Evolutionary conservation across 441 rosid species (phyloP), one percentile per base, ranked within the genome.

Genomic region (Melastoma candidum): DNA sequence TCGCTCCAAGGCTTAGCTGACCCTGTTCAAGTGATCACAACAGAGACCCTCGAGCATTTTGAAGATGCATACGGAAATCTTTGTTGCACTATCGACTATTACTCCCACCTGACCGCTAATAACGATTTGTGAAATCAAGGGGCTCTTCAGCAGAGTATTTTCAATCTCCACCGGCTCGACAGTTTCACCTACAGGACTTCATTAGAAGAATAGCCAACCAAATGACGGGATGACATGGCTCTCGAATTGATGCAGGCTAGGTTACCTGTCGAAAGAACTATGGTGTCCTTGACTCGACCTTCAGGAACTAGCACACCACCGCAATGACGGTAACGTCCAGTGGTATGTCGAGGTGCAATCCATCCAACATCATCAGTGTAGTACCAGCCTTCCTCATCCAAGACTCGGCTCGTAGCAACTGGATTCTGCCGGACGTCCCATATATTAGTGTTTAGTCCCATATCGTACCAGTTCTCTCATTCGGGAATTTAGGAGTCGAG

Each of bases 211-310:
- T 29, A 29, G 7, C 36, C 36, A 29, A 29, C 36, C 36, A 29
- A 29, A 29, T 29, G 7, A 29, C 5, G 7, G 36, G 36, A 29
- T 29, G 5, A 29, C 7, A 6, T 6, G 36, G 36, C 36, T 29
- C 36, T 29, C 7, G 36, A 29, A 29, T 29, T 6, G 36, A 29
- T 6, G 7, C 5, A 3, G 36, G 3, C 0, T 3, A 29, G 7
- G 36, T 29, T 76, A 92, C 98, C 98, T 56, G 98, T 84, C 27
- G 87, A 83, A 58, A 93, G 95, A 48, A 93, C 98, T 61, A 93
- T 86, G n/a, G 97, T 88, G 77, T 93, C 98, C 75, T 93, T 93
- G 13, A 86, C 92, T 49, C 98, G 97, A 11, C 97, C 98, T 69
- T 84, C 95, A 53, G 88, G 86, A 70, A 93, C 95, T 39, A 93